A percentile compares a stretch with the other conserved stretches of the same genome.
These are phyloP conservation scores for Pouteria campechiana DNA, from an alignment of 179 eudicot genomes.

Conservation along the genomic window DNA sequence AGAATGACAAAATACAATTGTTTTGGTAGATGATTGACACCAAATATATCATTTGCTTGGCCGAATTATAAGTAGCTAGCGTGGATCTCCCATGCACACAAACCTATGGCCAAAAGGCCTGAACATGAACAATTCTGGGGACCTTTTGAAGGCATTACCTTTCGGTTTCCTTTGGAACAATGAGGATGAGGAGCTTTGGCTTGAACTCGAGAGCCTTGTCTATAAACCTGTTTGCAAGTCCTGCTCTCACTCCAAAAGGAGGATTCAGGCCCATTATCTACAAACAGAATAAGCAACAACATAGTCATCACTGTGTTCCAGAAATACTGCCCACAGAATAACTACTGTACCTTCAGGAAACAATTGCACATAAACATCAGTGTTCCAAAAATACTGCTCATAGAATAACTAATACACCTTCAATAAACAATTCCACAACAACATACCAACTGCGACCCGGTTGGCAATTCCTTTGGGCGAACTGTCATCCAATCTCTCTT, in stretches of 20 bases:
- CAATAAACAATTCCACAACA: background rate
- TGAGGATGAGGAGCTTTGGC: slow-evolving; percentile 83
- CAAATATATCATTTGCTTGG: too few species aligned
- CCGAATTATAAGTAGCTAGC: too few species aligned
- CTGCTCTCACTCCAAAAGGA: slow-evolving; percentile 76
- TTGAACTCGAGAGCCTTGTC: slow-evolving; percentile 76
- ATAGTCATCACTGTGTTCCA: background rate
- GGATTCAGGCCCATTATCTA: slow-evolving; percentile 96
- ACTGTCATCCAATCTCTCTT: slow-evolving; percentile 66
- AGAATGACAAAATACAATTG: too few species aligned
- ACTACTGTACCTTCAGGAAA: too few species aligned
- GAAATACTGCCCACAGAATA: background rate
- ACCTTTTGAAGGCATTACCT: slow-evolving; percentile 44
- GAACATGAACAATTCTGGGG: too few species aligned
- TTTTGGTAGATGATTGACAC: too few species aligned
- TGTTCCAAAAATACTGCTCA: background rate
- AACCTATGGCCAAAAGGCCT: too few species aligned
- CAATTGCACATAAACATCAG: too few species aligned
- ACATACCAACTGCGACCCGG: slow-evolving; percentile 71
- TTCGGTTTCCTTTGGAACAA: slow-evolving; percentile 70
- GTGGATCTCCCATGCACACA: too few species aligned
- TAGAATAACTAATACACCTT: too few species aligned
- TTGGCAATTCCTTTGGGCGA: slow-evolving; percentile 43
- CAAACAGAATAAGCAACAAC: slow-evolving; percentile 8
- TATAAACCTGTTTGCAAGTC: slow-evolving; percentile 78